phyloP scores from a whole-genome alignment of 2,329 filamentous ascomycete species.

The Neonectria faginata region DNA sequence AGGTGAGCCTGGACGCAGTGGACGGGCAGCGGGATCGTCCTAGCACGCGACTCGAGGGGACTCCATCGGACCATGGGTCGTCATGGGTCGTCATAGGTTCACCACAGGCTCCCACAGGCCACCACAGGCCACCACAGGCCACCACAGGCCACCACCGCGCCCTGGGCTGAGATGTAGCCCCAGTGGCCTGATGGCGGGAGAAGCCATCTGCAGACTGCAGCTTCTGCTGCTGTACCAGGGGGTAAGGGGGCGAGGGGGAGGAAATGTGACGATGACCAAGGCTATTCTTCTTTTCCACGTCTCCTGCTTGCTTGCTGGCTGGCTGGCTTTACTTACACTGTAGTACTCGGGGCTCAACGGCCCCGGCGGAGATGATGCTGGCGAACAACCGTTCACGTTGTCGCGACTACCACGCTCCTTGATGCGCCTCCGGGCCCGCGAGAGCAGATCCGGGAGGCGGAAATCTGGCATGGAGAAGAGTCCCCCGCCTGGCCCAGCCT shows the following conservation, averaged over 20 bases:
- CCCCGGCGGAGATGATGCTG: conserved; percentile 11
- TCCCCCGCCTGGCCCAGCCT: conserved; percentile 20
- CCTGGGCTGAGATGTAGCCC: conserved; percentile 31
- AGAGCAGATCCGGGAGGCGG: conserved; percentile 38
- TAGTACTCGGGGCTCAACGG: conserved; percentile 27
- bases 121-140: conserved; percentile 21
- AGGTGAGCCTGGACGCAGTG: conserved; percentile 17
- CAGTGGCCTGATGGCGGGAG: conserved; percentile 41
- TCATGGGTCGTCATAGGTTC: conserved; percentile 6
- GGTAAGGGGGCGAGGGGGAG: not conserved
- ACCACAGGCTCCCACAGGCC: conserved; percentile 19
- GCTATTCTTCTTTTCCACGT: not conserved
- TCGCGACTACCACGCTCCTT: conserved; percentile 33
- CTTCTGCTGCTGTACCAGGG: not conserved
- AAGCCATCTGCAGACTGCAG: conserved; percentile 12
- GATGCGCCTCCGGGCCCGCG: conserved; percentile 41
- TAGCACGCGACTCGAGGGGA: conserved; percentile 38
- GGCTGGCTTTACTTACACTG: conserved; percentile 38
- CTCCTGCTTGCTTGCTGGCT: not conserved
- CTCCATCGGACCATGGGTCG: conserved; percentile 5
- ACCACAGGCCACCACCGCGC: conserved; percentile 20
- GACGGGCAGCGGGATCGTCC: conserved; percentile 35
- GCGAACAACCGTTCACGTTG: conserved; percentile 1
- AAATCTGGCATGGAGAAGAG: conserved; percentile 39
- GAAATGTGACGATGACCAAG: not conserved